phyloP scores from a whole-genome alignment of 23 red algal genomes.

The Gracilaria domingensis region DNA sequence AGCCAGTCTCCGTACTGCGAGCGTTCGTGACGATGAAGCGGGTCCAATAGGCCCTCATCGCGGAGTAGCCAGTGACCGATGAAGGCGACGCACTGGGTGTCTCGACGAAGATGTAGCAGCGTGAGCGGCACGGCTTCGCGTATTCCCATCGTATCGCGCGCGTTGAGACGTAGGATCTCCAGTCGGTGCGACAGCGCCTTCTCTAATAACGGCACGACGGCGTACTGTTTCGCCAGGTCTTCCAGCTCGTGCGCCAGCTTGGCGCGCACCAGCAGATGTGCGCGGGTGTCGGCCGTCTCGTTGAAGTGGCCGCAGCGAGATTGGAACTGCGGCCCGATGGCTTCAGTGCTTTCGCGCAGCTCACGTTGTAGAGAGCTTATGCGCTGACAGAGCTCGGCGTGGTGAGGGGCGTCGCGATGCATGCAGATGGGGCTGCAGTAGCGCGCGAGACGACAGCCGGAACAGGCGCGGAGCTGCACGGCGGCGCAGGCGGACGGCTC shows the following conservation, averaged over 20 bases:
- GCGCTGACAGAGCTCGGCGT: not conserved
- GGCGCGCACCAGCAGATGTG: not conserved
- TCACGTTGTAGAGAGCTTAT: not conserved
- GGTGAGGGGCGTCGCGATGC: not conserved
- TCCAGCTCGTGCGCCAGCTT: not conserved
- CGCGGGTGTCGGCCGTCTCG: not conserved
- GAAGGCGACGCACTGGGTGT: not conserved
- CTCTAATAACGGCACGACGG: not conserved
- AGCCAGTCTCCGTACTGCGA: not conserved
- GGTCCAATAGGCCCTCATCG: not conserved
- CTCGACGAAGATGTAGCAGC: not conserved
- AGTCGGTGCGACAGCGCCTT: not conserved
- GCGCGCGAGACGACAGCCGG: not conserved
- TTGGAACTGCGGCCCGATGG: not conserved
- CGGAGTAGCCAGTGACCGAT: not conserved
- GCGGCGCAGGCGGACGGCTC: not conserved
- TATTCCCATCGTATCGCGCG: not conserved
- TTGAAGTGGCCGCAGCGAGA: not conserved
- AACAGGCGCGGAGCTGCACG: not conserved
- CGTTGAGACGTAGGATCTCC: not conserved
- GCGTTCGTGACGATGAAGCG: not conserved
- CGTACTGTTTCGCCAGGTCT: not conserved
- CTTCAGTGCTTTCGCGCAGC: not conserved
- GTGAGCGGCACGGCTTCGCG: not conserved
- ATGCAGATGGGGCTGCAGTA: not conserved